Evolutionary conservation across 495 filamentous ascomycete genomes (phyloP).

Genomic region (Penicillium soppii): DNA sequence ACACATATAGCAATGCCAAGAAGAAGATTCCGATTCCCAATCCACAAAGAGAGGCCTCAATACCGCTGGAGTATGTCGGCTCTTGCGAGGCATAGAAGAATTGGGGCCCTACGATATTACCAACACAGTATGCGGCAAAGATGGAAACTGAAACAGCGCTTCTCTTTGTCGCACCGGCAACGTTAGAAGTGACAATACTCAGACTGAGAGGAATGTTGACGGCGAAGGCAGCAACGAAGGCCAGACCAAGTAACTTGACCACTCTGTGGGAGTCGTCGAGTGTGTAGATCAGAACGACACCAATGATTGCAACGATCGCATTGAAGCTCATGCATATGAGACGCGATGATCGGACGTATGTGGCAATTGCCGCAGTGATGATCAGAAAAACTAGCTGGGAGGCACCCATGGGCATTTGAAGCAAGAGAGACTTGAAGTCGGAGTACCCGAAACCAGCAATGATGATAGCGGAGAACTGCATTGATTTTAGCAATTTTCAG

Average conservation of each 20-base stretch:
- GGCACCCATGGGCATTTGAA: slow-evolving; percentile 23
- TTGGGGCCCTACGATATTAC: not conserved
- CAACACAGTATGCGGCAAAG: not conserved
- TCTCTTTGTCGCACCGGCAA: slow-evolving; percentile 9
- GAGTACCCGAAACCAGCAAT: slow-evolving; percentile 29
- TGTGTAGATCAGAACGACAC: slow-evolving; percentile 9
- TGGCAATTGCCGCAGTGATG: slow-evolving; percentile 21
- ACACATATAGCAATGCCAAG: too few relatives aligned
- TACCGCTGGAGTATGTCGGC: not conserved
- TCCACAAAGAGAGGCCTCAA: too few relatives aligned
- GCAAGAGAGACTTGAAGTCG: slow-evolving; percentile 21
- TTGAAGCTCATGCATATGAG: slow-evolving; percentile 17
- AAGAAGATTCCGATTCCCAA: too few relatives aligned
- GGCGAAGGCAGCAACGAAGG: slow-evolving; percentile 43
- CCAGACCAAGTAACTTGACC: slow-evolving; percentile 45
- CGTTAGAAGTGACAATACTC: slow-evolving; percentile 17
- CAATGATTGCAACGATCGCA: slow-evolving; percentile 2
- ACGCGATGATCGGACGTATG: slow-evolving; percentile 10
- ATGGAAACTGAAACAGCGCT: not conserved
- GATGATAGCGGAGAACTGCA: too few relatives aligned
- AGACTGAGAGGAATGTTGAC: slow-evolving; percentile 43
- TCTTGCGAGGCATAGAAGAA: not conserved
- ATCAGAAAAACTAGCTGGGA: slow-evolving; percentile 27
- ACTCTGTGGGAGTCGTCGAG: slow-evolving; percentile 35
- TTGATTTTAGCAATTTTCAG: not conserved